Percentiles rank a stretch among this genome's conserved stretches.
phyloP scores from a whole-genome alignment of 2,329 filamentous ascomycete genomes.

The Colletotrichum australisinense region DNA sequence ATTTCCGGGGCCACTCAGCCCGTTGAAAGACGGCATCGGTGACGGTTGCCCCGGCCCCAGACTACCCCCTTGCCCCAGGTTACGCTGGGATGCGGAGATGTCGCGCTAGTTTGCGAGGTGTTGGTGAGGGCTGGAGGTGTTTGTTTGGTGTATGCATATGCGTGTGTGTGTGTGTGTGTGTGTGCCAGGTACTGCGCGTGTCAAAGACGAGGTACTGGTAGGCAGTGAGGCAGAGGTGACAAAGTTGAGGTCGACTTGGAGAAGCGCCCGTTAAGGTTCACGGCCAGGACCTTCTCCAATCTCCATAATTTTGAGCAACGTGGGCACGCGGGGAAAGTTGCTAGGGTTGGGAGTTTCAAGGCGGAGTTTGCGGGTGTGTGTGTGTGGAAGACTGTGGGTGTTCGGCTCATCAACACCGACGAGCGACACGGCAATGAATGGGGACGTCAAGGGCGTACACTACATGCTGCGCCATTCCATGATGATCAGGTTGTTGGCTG shows the following conservation, averaged over 20 bases:
- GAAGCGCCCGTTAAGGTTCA: neutral
- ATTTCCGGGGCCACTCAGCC: neutral
- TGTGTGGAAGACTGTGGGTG: neutral
- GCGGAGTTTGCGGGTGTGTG: neutral
- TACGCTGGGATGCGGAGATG: conserved; percentile 13
- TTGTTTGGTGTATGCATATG: neutral
- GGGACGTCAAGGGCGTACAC: neutral
- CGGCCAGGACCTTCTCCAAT: conserved; percentile 26
- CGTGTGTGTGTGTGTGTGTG: neutral
- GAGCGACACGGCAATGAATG: neutral
- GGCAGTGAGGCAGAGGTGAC: neutral
- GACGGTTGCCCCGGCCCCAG: conserved; percentile 30
- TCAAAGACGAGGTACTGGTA: neutral
- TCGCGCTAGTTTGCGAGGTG: conserved; percentile 6
- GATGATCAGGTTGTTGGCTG: neutral
- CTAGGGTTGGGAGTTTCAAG: neutral
- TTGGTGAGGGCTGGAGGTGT: neutral
- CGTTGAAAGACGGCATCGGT: conserved; percentile 23
- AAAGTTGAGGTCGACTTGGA: neutral
- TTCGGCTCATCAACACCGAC: conserved; percentile 28
- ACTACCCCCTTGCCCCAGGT: conserved; percentile 25
- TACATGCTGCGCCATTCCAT: neutral
- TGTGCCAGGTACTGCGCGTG: neutral
- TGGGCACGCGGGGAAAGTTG: conserved; percentile 30
- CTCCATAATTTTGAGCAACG: conserved; percentile 24